phyloP scores from a whole-genome alignment of 2,329 filamentous ascomycete genomes.

The Colletotrichum tamarilloi region DNA sequence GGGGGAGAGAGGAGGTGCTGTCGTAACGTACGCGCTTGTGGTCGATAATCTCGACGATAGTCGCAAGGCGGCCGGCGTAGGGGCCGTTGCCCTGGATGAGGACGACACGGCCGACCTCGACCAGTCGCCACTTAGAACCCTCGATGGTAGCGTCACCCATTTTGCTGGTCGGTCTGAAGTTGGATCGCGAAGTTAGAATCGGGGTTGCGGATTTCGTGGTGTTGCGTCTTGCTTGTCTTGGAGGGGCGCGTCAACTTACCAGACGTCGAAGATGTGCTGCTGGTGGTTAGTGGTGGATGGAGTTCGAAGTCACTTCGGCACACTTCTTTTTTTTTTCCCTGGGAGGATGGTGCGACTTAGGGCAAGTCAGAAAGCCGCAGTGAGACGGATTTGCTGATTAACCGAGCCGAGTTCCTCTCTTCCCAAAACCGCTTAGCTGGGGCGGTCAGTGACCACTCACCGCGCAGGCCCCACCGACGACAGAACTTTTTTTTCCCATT shows the following conservation, averaged over 20 bases:
- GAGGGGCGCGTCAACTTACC: constrained; percentile 36
- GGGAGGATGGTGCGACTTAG: background rate
- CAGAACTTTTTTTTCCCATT: constrained; percentile 17
- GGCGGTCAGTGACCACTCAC: constrained; percentile 10
- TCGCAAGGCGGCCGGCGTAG: constrained; percentile 86
- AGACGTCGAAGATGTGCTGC: constrained; percentile 36
- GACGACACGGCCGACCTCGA: constrained; percentile 98
- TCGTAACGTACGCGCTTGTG: constrained; percentile 95
- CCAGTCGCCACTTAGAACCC: constrained; percentile 90
- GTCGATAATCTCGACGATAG: constrained; percentile 99
- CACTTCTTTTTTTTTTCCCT: constrained; percentile 14
- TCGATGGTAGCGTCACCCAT: constrained; percentile 88
- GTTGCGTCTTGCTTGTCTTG: constrained; percentile 24
- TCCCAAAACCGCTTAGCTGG: background rate
- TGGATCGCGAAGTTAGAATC: constrained; percentile 39
- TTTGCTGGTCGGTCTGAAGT: constrained; percentile 69
- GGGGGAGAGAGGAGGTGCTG: constrained; percentile 14
- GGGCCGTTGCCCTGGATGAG: constrained; percentile 85
- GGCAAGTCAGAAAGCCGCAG: background rate
- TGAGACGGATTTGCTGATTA: constrained; percentile 18
- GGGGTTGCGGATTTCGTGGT: constrained; percentile 39
- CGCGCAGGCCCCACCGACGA: constrained; percentile 21
- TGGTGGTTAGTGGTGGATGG: constrained; percentile 31
- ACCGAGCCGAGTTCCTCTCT: constrained; percentile 7
- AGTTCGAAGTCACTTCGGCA: constrained; percentile 22